phyloP scores from a whole-genome alignment of 805 yeast species.

The Nakazawaea molendinolei region DNA sequence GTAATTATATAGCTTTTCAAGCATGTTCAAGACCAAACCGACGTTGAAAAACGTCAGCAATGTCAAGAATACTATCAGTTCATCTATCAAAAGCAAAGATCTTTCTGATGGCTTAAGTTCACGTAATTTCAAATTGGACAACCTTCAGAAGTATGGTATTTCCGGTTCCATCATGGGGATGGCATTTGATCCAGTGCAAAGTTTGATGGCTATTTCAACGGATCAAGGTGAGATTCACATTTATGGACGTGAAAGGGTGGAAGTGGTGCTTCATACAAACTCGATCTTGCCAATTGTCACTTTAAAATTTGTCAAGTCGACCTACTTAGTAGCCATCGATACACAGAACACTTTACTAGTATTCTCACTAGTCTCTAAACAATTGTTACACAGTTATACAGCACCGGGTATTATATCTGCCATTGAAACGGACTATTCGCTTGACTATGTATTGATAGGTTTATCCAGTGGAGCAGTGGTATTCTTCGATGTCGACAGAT shows the following conservation, averaged over 20 bases:
- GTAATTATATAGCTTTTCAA: no score
- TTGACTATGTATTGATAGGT: slow-evolving; percentile 85
- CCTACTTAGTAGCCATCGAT: slow-evolving; percentile 72
- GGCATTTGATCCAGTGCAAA: slow-evolving; percentile 86
- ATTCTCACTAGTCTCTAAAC: slow-evolving; percentile 60
- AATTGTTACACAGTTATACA: slow-evolving; percentile 50
- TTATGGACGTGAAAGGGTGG: slow-evolving; percentile 79
- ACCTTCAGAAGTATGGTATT: slow-evolving; percentile 43
- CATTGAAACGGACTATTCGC: slow-evolving; percentile 73
- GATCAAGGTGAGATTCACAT: slow-evolving; percentile 64
- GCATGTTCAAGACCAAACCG: slow-evolving; percentile 7
- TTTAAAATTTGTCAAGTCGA: slow-evolving; percentile 69
- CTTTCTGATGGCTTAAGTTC: slow-evolving; percentile 26
- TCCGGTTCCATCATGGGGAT: slow-evolving; percentile 58
- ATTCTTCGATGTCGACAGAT: slow-evolving; percentile 79
- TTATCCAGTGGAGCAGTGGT: slow-evolving; percentile 65
- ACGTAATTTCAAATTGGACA: slow-evolving; percentile 22
- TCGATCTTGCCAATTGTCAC: slow-evolving; percentile 43
- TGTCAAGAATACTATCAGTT: slow-evolving; percentile 13
- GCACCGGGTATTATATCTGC: slow-evolving; percentile 65
- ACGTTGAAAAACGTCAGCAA: slow-evolving; percentile 9
- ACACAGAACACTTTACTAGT: slow-evolving; percentile 54
- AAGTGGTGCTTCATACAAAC: slow-evolving; percentile 52
- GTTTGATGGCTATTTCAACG: slow-evolving; percentile 77
- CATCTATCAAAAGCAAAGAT: slow-evolving; percentile 14